Conservation (phyloP, 306 rosid species). For the Cicer arietinum region DNA sequence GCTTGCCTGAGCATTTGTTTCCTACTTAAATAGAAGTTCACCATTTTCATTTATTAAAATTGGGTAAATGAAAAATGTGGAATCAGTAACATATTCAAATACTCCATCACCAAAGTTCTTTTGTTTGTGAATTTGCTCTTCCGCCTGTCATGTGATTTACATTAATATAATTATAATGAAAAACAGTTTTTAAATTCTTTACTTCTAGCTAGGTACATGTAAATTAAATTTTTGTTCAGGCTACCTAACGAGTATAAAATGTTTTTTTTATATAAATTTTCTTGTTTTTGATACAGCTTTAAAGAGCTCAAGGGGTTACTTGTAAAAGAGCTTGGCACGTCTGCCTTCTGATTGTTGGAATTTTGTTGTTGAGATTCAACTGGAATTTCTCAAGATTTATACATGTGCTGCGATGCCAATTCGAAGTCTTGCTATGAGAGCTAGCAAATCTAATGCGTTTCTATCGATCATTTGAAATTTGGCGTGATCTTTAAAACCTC, state of each 20-base stretch:
- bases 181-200: background rate
- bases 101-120: background rate
- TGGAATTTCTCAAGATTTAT: constrained; percentile 42
- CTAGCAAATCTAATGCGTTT: too few relatives aligned
- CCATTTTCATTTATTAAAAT: constrained; percentile 5
- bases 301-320: constrained; percentile 31
- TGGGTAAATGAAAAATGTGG: background rate
- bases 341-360: constrained; percentile 38
- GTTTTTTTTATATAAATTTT: background rate
- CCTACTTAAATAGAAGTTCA: background rate
- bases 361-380: constrained; percentile 38
- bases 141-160: background rate
- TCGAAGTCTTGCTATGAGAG: too few relatives aligned
- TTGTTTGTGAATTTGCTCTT: background rate
- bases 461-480: too few relatives aligned
- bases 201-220: background rate
- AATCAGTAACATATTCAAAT: background rate
- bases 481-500: too few relatives aligned
- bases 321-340: constrained; percentile 28
- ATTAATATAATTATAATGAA: background rate
- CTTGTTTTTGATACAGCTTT: constrained; percentile 36
- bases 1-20: constrained; percentile 23
- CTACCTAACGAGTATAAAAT: background rate
- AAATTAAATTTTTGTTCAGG: constrained; percentile 21
- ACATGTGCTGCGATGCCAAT: background rate